Percentiles rank a stretch among this genome's conserved stretches.
phyloP scores from a whole-genome alignment of 1,139 yeast genomes.

The Hanseniaspora sp. region DNA sequence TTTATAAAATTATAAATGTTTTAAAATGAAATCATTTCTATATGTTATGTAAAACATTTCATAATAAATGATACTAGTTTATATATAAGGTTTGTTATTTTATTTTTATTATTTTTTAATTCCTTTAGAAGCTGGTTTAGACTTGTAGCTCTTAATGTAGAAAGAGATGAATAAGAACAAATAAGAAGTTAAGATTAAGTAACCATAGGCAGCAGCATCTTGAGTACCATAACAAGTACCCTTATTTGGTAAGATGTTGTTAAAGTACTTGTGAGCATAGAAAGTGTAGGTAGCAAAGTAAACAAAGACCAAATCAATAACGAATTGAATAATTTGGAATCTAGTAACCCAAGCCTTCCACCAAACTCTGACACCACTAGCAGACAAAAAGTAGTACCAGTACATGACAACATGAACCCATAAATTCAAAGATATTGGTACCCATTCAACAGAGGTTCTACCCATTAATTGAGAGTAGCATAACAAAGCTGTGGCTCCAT shows the following conservation, averaged over 20 bases:
- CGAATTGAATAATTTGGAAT: constrained; percentile 87
- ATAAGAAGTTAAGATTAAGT: constrained; percentile 78
- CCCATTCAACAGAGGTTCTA: constrained; percentile 87
- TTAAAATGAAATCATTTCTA: too few relatives aligned
- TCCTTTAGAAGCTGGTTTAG: constrained; percentile 21
- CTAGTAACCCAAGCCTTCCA: constrained; percentile 99
- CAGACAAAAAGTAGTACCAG: constrained; percentile 91
- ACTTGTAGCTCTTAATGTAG: constrained; percentile 76
- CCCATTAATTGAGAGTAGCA: constrained; percentile 94
- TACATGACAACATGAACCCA: constrained; percentile 95
- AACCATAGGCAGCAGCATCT: constrained; percentile 84
- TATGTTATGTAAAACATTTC: too few relatives aligned
- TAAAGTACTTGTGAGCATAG: constrained; percentile 50
- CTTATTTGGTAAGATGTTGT: constrained; percentile 53
- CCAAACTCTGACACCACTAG: constrained; percentile 94
- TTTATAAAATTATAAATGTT: too few relatives aligned
- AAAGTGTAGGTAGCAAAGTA: constrained; percentile 86
- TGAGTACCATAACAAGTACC: constrained; percentile 91
- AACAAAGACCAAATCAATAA: constrained; percentile 78
- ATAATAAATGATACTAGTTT: too few relatives aligned
- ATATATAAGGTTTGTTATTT: too few relatives aligned
- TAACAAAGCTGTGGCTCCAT: constrained; percentile 92
- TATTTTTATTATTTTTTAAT: background rate
- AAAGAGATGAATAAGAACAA: constrained; percentile 84
- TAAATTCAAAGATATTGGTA: constrained; percentile 77